Conservation (phyloP, 2,329 filamentous ascomycete genomes). For the Cercospora sesami region DNA sequence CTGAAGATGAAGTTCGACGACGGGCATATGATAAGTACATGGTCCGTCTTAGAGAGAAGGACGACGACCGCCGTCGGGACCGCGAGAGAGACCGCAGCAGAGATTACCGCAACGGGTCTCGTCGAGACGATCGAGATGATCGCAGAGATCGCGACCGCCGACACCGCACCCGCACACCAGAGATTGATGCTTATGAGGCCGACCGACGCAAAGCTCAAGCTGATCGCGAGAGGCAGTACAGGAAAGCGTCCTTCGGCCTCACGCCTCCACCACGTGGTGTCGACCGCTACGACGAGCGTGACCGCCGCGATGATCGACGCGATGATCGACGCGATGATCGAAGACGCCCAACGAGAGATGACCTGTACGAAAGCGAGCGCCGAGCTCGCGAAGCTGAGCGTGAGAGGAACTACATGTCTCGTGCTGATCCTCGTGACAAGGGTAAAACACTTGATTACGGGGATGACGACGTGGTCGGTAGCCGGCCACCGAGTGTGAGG, state of each 20-base stretch:
- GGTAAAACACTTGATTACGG: slow-evolving; percentile 91
- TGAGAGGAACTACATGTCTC: slow-evolving; percentile 78
- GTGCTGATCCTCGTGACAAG: slow-evolving; percentile 76
- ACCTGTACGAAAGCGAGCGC: slow-evolving; percentile 77
- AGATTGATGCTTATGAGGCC: slow-evolving; percentile 90
- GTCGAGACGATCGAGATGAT: slow-evolving; percentile 42
- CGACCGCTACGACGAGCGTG: slow-evolving; percentile 29
- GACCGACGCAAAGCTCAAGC: slow-evolving; percentile 91
- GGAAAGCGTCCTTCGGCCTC: slow-evolving; percentile 59
- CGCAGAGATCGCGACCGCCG: slow-evolving; percentile 51
- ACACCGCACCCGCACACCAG: slow-evolving; percentile 69
- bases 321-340: slow-evolving; percentile 29
- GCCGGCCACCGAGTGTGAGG: slow-evolving; percentile 58
- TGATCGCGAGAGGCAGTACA: slow-evolving; percentile 89
- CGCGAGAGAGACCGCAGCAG: slow-evolving; percentile 36
- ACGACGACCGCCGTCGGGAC: slow-evolving; percentile 58
- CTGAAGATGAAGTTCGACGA: slow-evolving; percentile 78
- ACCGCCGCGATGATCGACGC: slow-evolving; percentile 31
- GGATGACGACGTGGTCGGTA: slow-evolving; percentile 58
- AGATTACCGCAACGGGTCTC: slow-evolving; percentile 53
- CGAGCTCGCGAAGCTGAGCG: slow-evolving; percentile 87
- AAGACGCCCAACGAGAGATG: slow-evolving; percentile 44
- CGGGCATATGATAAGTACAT: slow-evolving; percentile 90
- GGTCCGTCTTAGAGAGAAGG: slow-evolving; percentile 80
- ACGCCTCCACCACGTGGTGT: slow-evolving; percentile 40